Evolutionary conservation across 768 basidiomycete species (phyloP), one percentile per base, ranked within the genome.

Genomic region (Suillus lakei): DNA sequence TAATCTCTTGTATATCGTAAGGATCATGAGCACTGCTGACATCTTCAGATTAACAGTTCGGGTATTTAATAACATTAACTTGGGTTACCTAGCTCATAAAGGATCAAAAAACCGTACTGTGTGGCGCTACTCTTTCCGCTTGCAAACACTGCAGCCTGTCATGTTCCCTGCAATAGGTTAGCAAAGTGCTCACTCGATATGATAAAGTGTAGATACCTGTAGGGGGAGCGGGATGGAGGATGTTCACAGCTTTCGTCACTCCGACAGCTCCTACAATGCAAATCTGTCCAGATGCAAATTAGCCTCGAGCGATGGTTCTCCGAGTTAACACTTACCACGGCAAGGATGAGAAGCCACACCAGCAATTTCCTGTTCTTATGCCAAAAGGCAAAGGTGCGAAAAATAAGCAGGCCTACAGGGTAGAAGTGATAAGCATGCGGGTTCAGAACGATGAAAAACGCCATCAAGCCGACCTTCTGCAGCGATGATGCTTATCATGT

Each of bases 401-500:
- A n/a, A 44, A 61, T 61, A 21, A 61, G 61, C 10, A 61, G 43
- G 12, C 61, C 61, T 61, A 12, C 36, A 50, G n/a, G 30, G 23
- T 6, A 10, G n/a, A 50, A 12, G 12, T 12, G n/a, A n/a, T 23
- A 30, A 28, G 4, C 10, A 18, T 26, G 30, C 28, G 5, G 28
- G 15, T 61, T 61, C 15, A 13, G 9, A 21, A 39, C 13, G 4
- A 21, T 13, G 15, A 16, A 34, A 41, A 41, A 15, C 15, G 39
- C 15, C 30, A 34, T 18, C 41, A 36, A 4, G 16, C 12, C 32
- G 26, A 61, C 61, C 61, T 61, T 61, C 61, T 32, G 61, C 61
- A 61, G 61, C 43, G 18, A 61, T 32, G 26, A 61, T 61, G 26
- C 41, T 50, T 44, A 61, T 44, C 26, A 61, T 50, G 23, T 61